These are phyloP conservation scores for Fusarium poae DNA, from an alignment of 2,329 filamentous ascomycete genomes.

Conservation along the genomic window DNA sequence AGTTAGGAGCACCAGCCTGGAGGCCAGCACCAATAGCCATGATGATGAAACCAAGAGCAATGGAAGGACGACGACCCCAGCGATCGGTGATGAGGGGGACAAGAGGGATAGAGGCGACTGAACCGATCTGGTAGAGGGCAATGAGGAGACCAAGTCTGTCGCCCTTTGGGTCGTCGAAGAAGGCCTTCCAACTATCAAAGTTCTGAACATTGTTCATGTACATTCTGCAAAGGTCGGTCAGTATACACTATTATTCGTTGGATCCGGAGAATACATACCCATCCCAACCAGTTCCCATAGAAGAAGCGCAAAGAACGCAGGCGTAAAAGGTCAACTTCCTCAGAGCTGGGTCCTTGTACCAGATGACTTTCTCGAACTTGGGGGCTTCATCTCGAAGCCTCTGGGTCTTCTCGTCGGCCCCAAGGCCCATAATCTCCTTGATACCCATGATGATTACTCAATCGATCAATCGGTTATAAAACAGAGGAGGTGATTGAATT, in stretches of 20 bases:
- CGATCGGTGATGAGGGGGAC: slow-evolving; percentile 60
- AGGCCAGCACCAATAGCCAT: slow-evolving; percentile 54
- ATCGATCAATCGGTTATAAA: neutral
- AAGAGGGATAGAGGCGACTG: slow-evolving; percentile 61
- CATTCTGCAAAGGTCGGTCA: slow-evolving; percentile 72
- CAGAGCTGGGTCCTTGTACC: slow-evolving; percentile 68
- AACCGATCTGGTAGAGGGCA: slow-evolving; percentile 66
- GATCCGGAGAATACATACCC: slow-evolving; percentile 58
- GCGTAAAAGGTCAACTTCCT: slow-evolving; percentile 63
- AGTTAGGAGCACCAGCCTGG: slow-evolving; percentile 56
- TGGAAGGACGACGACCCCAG: slow-evolving; percentile 59
- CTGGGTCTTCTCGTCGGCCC: slow-evolving; percentile 29
- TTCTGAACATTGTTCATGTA: slow-evolving; percentile 60
- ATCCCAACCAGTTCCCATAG: slow-evolving; percentile 36
- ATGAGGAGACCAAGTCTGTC: slow-evolving; percentile 63
- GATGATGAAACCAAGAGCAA: slow-evolving; percentile 58
- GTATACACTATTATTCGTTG: slow-evolving; percentile 62
- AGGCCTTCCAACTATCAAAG: slow-evolving; percentile 66
- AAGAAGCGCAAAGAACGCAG: slow-evolving; percentile 25
- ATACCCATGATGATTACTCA: slow-evolving; percentile 21
- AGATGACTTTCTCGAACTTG: slow-evolving; percentile 67
- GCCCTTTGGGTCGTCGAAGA: slow-evolving; percentile 55
- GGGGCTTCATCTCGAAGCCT: slow-evolving; percentile 58
- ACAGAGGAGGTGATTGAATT: neutral
- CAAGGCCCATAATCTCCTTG: slow-evolving; percentile 32